phyloP scores from a whole-genome alignment of 2,329 filamentous ascomycete genomes.

The Pseudogymnoascus sp. region DNA sequence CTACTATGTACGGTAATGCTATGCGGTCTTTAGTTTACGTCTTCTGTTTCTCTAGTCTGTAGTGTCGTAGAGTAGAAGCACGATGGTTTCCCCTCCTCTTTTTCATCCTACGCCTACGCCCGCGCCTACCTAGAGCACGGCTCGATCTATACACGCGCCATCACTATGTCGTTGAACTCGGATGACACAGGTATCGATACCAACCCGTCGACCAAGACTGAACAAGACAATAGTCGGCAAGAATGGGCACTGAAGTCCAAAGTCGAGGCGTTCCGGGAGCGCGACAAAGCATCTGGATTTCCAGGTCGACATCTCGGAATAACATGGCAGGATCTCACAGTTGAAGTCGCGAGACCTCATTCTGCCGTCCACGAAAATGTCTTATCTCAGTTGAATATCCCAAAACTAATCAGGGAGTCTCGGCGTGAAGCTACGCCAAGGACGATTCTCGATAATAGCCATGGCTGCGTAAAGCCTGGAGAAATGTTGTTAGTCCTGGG shows the following conservation, averaged over 20 bases:
- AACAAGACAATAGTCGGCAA: neutral
- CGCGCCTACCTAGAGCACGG: neutral
- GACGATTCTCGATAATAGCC: constrained; percentile 55
- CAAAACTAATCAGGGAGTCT: constrained; percentile 43
- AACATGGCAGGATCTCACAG: constrained; percentile 55
- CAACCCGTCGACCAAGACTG: neutral
- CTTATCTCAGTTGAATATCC: constrained; percentile 48
- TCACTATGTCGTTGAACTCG: neutral
- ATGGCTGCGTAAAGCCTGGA: constrained; percentile 62
- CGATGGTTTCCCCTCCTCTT: neutral
- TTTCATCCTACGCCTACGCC: neutral
- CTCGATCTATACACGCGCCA: neutral
- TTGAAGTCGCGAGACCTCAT: constrained; percentile 51
- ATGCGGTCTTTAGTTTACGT: neutral
- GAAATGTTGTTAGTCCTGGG: constrained; percentile 66
- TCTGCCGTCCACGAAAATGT: constrained; percentile 59
- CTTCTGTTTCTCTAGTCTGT: neutral
- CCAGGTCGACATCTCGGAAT: constrained; percentile 45
- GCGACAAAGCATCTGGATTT: neutral
- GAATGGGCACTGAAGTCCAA: neutral
- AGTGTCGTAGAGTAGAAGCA: neutral
- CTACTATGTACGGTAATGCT: neutral
- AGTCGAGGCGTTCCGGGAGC: neutral
- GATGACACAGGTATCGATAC: neutral
- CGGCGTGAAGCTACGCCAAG: constrained; percentile 48